Evolutionary conservation across 441 rosid genomes (phyloP), one percentile per base, ranked within the genome.

Genomic region (Pelargonium cotyledonis): DNA sequence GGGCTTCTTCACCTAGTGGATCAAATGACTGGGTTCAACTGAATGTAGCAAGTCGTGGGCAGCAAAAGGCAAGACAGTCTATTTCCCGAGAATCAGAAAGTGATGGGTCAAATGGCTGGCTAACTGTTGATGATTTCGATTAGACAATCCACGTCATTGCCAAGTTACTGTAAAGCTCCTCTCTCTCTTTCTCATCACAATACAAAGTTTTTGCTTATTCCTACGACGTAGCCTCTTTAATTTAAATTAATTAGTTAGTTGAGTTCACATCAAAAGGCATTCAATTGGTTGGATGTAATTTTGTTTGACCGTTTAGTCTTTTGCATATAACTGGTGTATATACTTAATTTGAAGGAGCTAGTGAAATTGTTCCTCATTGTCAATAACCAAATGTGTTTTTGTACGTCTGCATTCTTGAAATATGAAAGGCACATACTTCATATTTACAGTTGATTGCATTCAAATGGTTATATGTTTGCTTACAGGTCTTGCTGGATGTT

Each of bases 11-110:
- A 43, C 77, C 83, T 0, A 72, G 82, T 23, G 89, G 84, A 69
- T 84, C 95, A 29, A 81, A 73, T 38, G 90, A 85, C 55, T 89
- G 92, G 96, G 79, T 85, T 65, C 82, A 84, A 76, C 80, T 85
- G 47, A 79, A 76, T 21, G 77, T 73, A 63, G 81, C 38, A 31
- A 75, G 63, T 65, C 73, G 49, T 31, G 68, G 60, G 63, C 70
- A 4, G 63, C 83, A 68, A 12, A 83, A 77, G 76, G 64, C 75
- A 43, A 73, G 81, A 57, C 79, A 68, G 60, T 77, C 88, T 53
- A 76, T 66, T 73, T 77, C 80, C 66, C 83, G 74, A 75, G 86
- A 85, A 64, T 86, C 88, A 0, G 92, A 85, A 81, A 86, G 82
- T 26, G 87, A 85, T 65, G 96, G 85, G 38, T 31, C 38, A 31